Evolutionary conservation across 257 asterid species (phyloP), one percentile per base, ranked within the genome.

Genomic region (Nicotiana sylvestris): DNA sequence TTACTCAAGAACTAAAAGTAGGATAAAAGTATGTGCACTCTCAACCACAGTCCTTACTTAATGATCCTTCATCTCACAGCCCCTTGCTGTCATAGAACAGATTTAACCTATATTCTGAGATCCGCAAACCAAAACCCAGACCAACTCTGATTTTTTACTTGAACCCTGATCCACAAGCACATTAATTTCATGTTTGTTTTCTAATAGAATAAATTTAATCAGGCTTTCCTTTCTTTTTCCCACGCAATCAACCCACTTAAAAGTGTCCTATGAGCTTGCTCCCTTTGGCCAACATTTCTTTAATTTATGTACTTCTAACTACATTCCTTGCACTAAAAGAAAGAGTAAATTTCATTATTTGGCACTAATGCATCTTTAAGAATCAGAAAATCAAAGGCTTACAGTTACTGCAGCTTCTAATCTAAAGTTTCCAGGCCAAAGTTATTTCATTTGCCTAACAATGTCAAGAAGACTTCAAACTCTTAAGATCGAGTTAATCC

Each of bases 211-310:
- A 2, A 2, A 9, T 37, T 72, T 2, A 9, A 46, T 8, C 78
- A 43, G 78, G 37, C 78, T 25, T 72, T 70, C 16, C 33, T 37
- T 43, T 72, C 49, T 46, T 12, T 58, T 58, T 4, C 61, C 37
- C 51, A 46, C 79, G 49, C 60, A 21, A 72, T 72, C 79, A 46
- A 72, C 39, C 79, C 61, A 72, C 51, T 72, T 72, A 13, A 72
- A 21, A 72, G 33, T 21, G 49, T 32, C 39, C 61, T 5, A 49
- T 58, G 39, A 27, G 27, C 9, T 49, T 25, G 80, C 51, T 49
- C 29, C 80, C 62, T 13, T 8, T 21, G 27, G 62, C 62, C 43
- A 49, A 58, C 62, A 46, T 74, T 74, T 49, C 8, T 7, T 25
- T 6, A 25, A 3, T 6, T 74, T 7, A 27, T 27, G 39, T 74